Conservation (phyloP, 1,284 basidiomycete species). For the Ceratobasidium sp. region DNA sequence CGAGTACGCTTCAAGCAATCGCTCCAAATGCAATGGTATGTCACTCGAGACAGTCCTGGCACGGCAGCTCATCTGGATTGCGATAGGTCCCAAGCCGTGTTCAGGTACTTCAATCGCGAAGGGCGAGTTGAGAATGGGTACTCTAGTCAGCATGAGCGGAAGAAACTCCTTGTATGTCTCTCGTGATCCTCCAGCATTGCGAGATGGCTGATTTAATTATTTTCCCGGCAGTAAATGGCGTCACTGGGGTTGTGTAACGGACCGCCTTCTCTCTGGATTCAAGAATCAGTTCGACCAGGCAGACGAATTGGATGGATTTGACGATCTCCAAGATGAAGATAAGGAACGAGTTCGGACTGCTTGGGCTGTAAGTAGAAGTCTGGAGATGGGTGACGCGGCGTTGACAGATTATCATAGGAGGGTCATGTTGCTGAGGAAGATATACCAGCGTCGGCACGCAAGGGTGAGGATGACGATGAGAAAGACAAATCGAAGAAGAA, state of each 20-base stretch:
- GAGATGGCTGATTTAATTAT: conserved; percentile 4
- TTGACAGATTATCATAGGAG: conserved; percentile 54
- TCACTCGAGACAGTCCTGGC: conserved; percentile 24
- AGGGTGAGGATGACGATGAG: conserved; percentile 62
- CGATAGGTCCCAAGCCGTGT: conserved; percentile 82
- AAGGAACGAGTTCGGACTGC: conserved; percentile 73
- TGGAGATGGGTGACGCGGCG: background rate
- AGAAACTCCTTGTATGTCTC: conserved; percentile 65
- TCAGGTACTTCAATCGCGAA: conserved; percentile 76
- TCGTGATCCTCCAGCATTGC: background rate
- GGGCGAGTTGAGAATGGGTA: conserved; percentile 77
- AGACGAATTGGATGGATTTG: conserved; percentile 60
- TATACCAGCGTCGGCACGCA: conserved; percentile 75
- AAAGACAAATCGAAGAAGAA: conserved; percentile 65
- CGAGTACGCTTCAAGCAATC: conserved; percentile 70
- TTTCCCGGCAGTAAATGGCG: conserved; percentile 69
- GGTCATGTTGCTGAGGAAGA: conserved; percentile 83
- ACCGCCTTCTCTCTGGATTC: conserved; percentile 76
- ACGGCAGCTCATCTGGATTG: conserved; percentile 47
- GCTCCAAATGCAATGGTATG: conserved; percentile 86
- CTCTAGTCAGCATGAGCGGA: conserved; percentile 80
- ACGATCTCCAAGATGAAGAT: conserved; percentile 71
- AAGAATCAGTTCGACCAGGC: conserved; percentile 69
- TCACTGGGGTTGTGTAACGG: conserved; percentile 85
- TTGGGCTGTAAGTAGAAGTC: conserved; percentile 56